Base-by-base conservation (phyloP, 140 eudicot genomes). In the Cichorium intybus region DNA sequence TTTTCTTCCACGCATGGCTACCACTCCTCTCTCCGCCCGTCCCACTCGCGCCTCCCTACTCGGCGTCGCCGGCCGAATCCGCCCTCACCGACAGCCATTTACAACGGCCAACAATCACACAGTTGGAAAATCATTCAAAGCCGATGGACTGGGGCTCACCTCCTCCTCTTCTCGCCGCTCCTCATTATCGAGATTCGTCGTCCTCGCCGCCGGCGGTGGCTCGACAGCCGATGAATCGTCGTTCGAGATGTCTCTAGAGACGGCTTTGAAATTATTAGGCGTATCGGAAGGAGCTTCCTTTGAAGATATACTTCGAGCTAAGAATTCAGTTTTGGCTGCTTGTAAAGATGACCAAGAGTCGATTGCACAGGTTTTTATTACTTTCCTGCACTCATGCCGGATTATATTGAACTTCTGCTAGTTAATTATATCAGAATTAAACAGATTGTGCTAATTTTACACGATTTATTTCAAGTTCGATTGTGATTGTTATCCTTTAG, bases 191-290 rank as follows among this genome's bases (percentile, higher is more conserved):
- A 33, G 81, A 31, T 76, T 82, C 33, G 56, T 23, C 34, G 56
- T 53, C 39, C 67, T 66, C 4, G 83, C 56, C 26, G 82, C 84
- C 34, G 86, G 92, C 66, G 83, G 85, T 28, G 71, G 70, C 18
- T 67, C 95, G 21, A 79, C 97, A 9, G 97, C 85, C 35, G 97
- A 85, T 69, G 90, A 95, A 35, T 86, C 89, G 17, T 85, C 98
- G 37, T 88, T 69, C 66, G 96, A 89, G 87, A 87, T 87, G 96
- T 80, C 95, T 6, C 75, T 83, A 54, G 96, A 91, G 60, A 91
- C 73, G 43, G 96, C 96, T 7, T 70, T 91, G 64, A 91, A 88
- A 23, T 48, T 87, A 22, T 49, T 91, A 65, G 98, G 96, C 3
- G 91, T 91, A 4, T 85, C 98, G 1, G 92, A 91, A 60, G 91